Evolutionary conservation across 2,329 filamentous ascomycete species (phyloP), one percentile per base, ranked within the genome.

Genomic region (Rhynchosporium agropyri): DNA sequence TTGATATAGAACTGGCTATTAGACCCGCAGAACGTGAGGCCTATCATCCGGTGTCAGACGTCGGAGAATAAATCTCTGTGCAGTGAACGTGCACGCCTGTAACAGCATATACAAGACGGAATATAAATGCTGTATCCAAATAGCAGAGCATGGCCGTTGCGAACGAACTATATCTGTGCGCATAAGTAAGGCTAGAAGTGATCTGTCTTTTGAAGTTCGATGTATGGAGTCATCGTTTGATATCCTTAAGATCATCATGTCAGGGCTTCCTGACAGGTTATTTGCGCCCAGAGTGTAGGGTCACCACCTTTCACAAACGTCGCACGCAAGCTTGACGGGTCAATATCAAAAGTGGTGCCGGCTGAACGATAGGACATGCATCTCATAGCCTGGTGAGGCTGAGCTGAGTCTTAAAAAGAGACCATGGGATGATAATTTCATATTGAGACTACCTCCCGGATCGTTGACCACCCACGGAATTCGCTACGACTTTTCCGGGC

Each of bases 21-120:
- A 20, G 20, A 20, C 20, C 20, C 20, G 20, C 20, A 20, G 20
- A 20, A 20, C 50, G 13, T 48, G 48, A 43, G 50, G 29, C 53
- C 50, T 48, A 45, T 55, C 58, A 9, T 40, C 20, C 12, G 36
- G 31, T 61, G 58, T 61, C 42, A 38, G 58, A 55, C 15, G 6
- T 61, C 43, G 59, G 51, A 56, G 42, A 61, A 61, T 61, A 29
- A 13, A 26, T 36, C 26, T 46, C 40, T 46, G 31, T 33, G 40
- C 54, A 57, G n/a, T 26, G 54, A 45, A 43, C 29, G 29, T 38
- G 54, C 33, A 29, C 33, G 36, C 33, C 46, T 43, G 29, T 46
- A 33, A 20, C 36, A 31, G 15, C 33, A 13, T 28, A 54, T 53
- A 54, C 33, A 54, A 28, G 50, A 54, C 50, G 50, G 50, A 42